Base-by-base conservation (phyloP, 2,329 filamentous ascomycete species). In the Phymatotrichopsis omnivora region DNA sequence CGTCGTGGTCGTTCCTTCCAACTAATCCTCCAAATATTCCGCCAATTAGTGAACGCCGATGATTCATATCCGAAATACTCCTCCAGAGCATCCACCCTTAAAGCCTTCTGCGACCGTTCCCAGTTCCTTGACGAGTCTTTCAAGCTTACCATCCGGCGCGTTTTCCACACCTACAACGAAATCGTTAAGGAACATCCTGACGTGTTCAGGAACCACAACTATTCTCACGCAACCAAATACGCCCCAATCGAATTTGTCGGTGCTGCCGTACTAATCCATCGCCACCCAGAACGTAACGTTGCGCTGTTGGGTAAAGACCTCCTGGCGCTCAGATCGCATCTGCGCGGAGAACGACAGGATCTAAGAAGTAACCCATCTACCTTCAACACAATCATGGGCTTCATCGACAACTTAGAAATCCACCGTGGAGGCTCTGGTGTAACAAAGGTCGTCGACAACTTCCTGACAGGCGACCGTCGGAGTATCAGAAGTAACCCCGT, bases 231-330 rank as follows among this genome's bases (percentile, higher is more conserved):
- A 28, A 56, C 58, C 24, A 63, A 60, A 10, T 64, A 63, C 47
- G 60, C 60, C 2, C 62, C 62, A 1, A 45, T 64, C 7, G 62
- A 64, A 28, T 55, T 64, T 12, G 52, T 64, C 22, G 58, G 57
- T 5, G 56, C 61, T 4, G 60, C 58, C 2, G 55, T 64, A 28
- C 39, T 64, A 3, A 56, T 64, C 10, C 54, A 59, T 7, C 55
- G 55, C 10, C 56, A 63, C 29, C 60, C 59, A 2, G 45, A 53
- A 14, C 53, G 61, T 19, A 58, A 53, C 11, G 52, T 60, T 20
- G 31, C 54, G 6, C 53, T 61, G 20, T 54, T 64, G 6, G 48
- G 62, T 6, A 58, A 57, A 7, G 62, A 63, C 25, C 58, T 64
- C 20, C 58, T 61, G 30, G 49, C 52, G 8, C 57, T 64, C 56